A percentile compares a stretch with the other conserved stretches of the same genome.
Conservation (phyloP, 176 grass and related monocot species). For the Aegilops umbellulata region DNA sequence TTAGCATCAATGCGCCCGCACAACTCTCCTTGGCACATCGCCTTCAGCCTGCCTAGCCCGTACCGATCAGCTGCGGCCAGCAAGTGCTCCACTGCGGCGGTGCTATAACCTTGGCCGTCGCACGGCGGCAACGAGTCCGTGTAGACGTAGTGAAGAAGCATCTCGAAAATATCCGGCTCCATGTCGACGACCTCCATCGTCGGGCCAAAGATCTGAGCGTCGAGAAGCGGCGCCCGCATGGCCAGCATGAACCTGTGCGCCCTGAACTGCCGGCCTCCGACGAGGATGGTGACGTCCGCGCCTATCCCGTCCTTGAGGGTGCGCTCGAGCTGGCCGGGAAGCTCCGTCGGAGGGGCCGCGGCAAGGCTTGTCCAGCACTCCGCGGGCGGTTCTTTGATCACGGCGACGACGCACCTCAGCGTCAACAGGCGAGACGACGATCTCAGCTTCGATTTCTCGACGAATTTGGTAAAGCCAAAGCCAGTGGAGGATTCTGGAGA, state of each 20-base stretch:
- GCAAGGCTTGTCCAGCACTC: not conserved
- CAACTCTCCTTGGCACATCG: too few relatives aligned
- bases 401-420: not conserved
- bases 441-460: not conserved
- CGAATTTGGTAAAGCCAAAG: not conserved
- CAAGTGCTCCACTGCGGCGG: not conserved
- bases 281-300: not conserved
- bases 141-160: conserved; percentile 27
- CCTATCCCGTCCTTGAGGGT: not conserved
- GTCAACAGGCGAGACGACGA: not conserved
- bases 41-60: too few relatives aligned
- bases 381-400: not conserved
- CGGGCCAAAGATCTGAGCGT: not conserved
- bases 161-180: not conserved
- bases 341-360: not conserved
- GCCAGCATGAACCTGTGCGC: conserved; percentile 6
- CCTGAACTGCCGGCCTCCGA: not conserved
- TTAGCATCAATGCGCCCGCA: too few relatives aligned
- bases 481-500: not conserved
- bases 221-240: not conserved
- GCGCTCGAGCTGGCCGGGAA: not conserved
- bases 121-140: not conserved
- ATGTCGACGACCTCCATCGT: not conserved
- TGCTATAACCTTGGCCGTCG: not conserved
- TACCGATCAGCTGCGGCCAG: not conserved